These are phyloP conservation scores for Kregervanrija pseudodelftensis DNA, from an alignment of 805 yeast genomes.

Conservation along the genomic window DNA sequence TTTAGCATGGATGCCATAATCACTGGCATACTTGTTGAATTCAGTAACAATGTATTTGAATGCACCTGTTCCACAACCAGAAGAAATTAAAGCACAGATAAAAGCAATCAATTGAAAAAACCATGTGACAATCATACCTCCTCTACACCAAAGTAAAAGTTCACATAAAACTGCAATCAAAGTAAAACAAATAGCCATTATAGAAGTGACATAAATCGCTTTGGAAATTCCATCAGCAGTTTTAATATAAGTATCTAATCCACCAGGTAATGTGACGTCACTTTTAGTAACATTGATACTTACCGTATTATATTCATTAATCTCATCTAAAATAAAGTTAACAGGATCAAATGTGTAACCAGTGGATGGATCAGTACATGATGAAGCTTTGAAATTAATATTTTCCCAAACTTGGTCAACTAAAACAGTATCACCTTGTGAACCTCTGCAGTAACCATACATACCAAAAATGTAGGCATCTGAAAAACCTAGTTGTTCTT, in stretches of 20 bases:
- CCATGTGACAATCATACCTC: slow-evolving; percentile 3
- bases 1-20: slow-evolving; percentile 49
- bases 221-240: slow-evolving; percentile 41
- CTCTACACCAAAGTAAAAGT: slow-evolving; percentile 29
- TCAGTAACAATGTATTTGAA: slow-evolving; percentile 40
- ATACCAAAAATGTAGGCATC: slow-evolving; percentile 48
- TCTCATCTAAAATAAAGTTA: slow-evolving; percentile 14
- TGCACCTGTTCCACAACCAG: slow-evolving; percentile 46
- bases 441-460: slow-evolving; percentile 59
- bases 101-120: slow-evolving; percentile 25
- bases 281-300: slow-evolving; percentile 11
- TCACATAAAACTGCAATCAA: slow-evolving; percentile 34
- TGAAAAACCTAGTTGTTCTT: slow-evolving; percentile 31
- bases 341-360: slow-evolving; percentile 54
- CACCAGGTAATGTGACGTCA: slow-evolving; percentile 45
- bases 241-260: slow-evolving; percentile 38
- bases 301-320: slow-evolving; percentile 5
- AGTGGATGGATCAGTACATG: slow-evolving; percentile 47
- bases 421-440: slow-evolving; percentile 8
- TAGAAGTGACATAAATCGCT: slow-evolving; percentile 52
- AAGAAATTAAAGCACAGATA: slow-evolving; percentile 11
- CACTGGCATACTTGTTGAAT: slow-evolving; percentile 40
- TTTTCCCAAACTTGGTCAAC: slow-evolving; percentile 8
- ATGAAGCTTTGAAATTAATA: slow-evolving; percentile 27
- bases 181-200: slow-evolving; percentile 40